phyloP scores from a whole-genome alignment of 2,329 filamentous ascomycete species.

The Apiospora pterosperma region DNA sequence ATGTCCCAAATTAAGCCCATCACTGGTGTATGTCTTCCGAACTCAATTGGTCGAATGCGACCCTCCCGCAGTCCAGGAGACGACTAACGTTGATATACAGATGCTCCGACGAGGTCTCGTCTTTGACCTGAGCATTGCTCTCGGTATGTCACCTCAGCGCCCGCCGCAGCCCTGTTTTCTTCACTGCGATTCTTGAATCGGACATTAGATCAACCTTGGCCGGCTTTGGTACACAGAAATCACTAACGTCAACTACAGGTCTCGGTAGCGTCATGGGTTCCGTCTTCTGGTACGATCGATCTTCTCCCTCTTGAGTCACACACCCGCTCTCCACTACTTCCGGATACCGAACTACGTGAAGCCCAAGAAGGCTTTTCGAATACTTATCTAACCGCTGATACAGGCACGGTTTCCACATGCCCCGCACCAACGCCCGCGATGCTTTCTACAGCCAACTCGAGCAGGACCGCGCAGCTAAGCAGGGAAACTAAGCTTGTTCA shows the following conservation, averaged over 20 bases:
- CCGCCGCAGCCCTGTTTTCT: not conserved
- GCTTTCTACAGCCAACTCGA: constrained; percentile 57
- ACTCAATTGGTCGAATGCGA: constrained; percentile 5
- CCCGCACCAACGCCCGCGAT: constrained; percentile 56
- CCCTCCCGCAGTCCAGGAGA: constrained; percentile 12
- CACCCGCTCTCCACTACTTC: not conserved
- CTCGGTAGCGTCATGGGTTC: constrained; percentile 53
- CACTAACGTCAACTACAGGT: constrained; percentile 40
- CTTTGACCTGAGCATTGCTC: constrained; percentile 51
- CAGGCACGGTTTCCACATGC: constrained; percentile 62
- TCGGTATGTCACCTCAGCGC: constrained; percentile 42
- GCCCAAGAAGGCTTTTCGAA: not conserved
- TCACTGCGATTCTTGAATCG: not conserved
- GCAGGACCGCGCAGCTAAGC: constrained; percentile 46
- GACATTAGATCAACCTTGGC: not conserved
- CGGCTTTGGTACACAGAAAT: not conserved
- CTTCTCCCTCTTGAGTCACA: not conserved
- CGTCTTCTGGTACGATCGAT: constrained; percentile 51
- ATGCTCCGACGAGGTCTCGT: constrained; percentile 60
- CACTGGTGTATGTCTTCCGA: constrained; percentile 50
- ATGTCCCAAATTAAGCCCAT: constrained; percentile 43
- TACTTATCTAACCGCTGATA: not conserved
- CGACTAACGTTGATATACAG: constrained; percentile 36
- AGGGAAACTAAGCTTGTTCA: constrained; percentile 12
- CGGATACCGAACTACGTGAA: not conserved